These are phyloP conservation scores for Pseudonitzschia delicatissima DNA, from an alignment of 108 stramenopile species.

Conservation along the genomic window DNA sequence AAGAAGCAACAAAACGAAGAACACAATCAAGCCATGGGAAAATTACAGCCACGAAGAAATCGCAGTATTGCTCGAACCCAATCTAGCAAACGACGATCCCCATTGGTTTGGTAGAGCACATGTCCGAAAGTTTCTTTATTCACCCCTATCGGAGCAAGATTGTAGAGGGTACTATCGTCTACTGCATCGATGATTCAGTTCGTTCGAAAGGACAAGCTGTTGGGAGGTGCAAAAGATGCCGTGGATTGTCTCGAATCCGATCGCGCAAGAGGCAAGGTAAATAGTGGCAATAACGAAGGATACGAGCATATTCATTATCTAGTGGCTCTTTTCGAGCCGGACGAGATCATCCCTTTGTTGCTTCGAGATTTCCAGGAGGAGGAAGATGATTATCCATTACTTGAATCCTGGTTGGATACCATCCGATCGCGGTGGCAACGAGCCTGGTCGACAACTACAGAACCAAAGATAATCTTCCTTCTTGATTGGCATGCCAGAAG, in stretches of 20 bases:
- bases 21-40: constrained; percentile 39
- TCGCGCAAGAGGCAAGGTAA: constrained; percentile 3
- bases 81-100: constrained; percentile 13
- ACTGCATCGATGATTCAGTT: constrained; percentile 37
- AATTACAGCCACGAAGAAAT: constrained; percentile 49
- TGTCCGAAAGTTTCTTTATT: constrained; percentile 20
- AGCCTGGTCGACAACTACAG: constrained; percentile 16
- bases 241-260: constrained; percentile 17
- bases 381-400: constrained; percentile 53
- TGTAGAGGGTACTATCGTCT: no score
- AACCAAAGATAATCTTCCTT: constrained; percentile 39
- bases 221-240: constrained; percentile 48
- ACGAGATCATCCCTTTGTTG: constrained; percentile 41
- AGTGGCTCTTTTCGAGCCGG: constrained; percentile 39
- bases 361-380: constrained; percentile 30
- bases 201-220: constrained; percentile 47
- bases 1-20: constrained; percentile 30
- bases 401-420: constrained; percentile 29
- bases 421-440: constrained; percentile 33
- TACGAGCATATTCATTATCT: constrained; percentile 34
- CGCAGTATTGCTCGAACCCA: constrained; percentile 42
- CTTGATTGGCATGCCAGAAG: constrained; percentile 30
- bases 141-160: neutral
- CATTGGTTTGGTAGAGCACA: constrained; percentile 7
- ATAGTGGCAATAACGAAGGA: neutral